phyloP scores from a whole-genome alignment of 306 rosid genomes.

The Vigna unguiculata region DNA sequence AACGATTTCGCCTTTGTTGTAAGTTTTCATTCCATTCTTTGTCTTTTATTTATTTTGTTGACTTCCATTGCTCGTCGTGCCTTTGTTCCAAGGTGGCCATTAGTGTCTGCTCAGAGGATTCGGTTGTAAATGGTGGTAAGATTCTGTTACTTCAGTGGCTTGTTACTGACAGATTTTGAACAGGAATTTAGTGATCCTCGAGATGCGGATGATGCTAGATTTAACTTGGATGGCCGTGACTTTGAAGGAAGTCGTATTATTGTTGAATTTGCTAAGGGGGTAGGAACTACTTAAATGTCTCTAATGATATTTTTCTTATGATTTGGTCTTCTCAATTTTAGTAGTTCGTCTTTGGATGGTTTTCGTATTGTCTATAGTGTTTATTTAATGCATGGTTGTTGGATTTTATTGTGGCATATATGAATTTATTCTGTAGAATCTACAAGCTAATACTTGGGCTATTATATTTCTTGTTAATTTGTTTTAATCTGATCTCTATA shows the following conservation, averaged over 20 bases:
- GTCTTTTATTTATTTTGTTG: constrained; percentile 12
- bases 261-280: constrained; percentile 87
- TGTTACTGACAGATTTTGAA: constrained; percentile 43
- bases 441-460: too few relatives aligned
- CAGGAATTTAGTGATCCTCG: constrained; percentile 73
- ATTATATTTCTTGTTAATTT: background rate
- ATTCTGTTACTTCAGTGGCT: constrained; percentile 33
- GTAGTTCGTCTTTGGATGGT: too few relatives aligned
- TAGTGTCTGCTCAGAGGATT: constrained; percentile 31
- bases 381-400: too few relatives aligned
- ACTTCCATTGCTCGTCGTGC: constrained; percentile 16
- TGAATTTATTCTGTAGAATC: too few relatives aligned
- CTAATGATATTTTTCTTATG: too few relatives aligned
- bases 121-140: constrained; percentile 35
- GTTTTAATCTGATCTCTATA: background rate
- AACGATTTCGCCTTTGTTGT: constrained; percentile 81
- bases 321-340: too few relatives aligned
- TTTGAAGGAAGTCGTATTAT: constrained; percentile 75
- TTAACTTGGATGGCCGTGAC: constrained; percentile 78
- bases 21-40: constrained; percentile 46
- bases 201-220: constrained; percentile 91
- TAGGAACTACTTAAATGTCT: constrained; percentile 22
- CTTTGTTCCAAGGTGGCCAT: constrained; percentile 17
- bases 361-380: too few relatives aligned
- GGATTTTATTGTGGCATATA: too few relatives aligned